Conservation (phyloP, 1,284 basidiomycete genomes). For the Puccinia polysora region DNA sequence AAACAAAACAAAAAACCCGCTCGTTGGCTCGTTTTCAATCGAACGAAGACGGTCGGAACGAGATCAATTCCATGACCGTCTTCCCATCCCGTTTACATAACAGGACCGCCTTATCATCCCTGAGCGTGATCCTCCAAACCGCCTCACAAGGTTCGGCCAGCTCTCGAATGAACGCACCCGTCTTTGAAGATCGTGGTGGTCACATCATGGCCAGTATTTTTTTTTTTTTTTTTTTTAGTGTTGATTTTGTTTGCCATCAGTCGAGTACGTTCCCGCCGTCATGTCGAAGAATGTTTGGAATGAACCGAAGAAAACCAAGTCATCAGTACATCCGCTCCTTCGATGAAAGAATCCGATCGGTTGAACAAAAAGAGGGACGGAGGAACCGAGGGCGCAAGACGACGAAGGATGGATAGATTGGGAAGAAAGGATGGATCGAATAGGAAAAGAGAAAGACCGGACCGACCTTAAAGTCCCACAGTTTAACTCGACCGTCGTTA, state of each 20-base stretch:
- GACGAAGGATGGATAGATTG: slow-evolving; percentile 53
- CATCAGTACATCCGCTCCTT: too few species aligned
- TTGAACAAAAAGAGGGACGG: neutral
- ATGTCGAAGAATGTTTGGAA: too few species aligned
- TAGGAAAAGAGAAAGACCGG: too few species aligned
- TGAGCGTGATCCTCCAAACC: slow-evolving; percentile 80
- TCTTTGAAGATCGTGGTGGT: slow-evolving; percentile 53
- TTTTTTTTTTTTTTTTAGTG: too few species aligned
- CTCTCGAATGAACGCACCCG: slow-evolving; percentile 69
- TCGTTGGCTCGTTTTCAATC: too few species aligned
- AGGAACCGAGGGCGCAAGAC: neutral
- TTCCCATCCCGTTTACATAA: slow-evolving; percentile 76
- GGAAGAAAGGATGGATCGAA: neutral
- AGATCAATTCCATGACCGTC: slow-evolving; percentile 77
- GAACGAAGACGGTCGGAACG: slow-evolving; percentile 50
- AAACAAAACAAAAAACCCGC: too few species aligned
- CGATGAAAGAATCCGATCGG: too few species aligned
- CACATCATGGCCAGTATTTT: too few species aligned
- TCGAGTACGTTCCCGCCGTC: too few species aligned
- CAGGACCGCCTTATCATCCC: slow-evolving; percentile 72
- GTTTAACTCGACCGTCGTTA: slow-evolving; percentile 82
- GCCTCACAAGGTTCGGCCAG: slow-evolving; percentile 70
- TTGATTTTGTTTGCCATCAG: too few species aligned
- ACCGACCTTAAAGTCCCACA: slow-evolving; percentile 62
- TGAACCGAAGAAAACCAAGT: too few species aligned